A percentile compares a stretch with the other conserved stretches of the same genome.
Evolutionary conservation across 331 rosid species (phyloP).

Genomic region (Pyrus hybrid): DNA sequence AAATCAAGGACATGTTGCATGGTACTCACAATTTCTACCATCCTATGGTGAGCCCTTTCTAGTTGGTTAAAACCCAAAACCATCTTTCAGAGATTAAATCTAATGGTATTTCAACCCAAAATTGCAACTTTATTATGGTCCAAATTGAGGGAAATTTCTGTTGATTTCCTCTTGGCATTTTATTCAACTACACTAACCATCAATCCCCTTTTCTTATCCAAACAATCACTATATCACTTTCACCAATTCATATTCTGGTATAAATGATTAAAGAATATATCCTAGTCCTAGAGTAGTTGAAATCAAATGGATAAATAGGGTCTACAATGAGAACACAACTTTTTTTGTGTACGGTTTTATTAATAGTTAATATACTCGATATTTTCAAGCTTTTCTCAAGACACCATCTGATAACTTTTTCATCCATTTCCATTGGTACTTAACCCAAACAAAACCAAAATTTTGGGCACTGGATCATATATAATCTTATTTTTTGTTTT

Average conservation of each 20-base stretch:
- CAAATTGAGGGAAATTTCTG: not conserved
- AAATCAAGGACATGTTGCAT: constrained; percentile 1
- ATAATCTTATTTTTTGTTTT: not conserved
- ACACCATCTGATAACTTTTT: not conserved
- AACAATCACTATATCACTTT: not conserved
- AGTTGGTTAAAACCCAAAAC: not conserved
- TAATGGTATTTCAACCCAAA: not conserved
- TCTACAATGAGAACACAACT: not conserved
- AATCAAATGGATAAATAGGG: not conserved
- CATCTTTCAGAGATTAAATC: not conserved
- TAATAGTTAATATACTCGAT: not conserved
- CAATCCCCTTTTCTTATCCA: not conserved
- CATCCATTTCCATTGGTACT: not conserved
- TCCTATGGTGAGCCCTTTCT: not conserved
- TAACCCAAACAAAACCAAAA: not conserved
- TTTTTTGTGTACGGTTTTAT: not conserved
- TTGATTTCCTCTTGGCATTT: not conserved
- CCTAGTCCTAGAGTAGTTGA: not conserved
- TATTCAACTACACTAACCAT: not conserved
- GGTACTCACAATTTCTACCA: not conserved
- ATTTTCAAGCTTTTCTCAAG: not conserved
- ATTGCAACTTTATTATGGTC: not conserved
- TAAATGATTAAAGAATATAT: not conserved
- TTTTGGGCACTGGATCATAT: not conserved
- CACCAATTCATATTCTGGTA: not conserved